Percentiles rank a stretch among this genome's conserved stretches.
These are phyloP conservation scores for Emergomyces pasteurianus DNA, from an alignment of 2,329 filamentous ascomycete species.

Conservation along the genomic window DNA sequence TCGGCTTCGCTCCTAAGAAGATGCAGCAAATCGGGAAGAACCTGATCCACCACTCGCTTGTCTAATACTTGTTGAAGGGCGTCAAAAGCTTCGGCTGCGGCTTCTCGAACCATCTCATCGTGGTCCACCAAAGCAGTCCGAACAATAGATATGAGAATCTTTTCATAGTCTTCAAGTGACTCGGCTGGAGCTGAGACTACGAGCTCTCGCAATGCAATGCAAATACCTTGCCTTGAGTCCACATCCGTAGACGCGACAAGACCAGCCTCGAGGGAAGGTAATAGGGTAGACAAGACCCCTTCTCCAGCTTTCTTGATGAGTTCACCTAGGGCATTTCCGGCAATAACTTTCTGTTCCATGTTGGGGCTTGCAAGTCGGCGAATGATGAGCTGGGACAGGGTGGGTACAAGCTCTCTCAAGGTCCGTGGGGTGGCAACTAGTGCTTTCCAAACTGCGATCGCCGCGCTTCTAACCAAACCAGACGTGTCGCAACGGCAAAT, in stretches of 20 bases:
- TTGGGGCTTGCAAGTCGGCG: slow-evolving; percentile 87
- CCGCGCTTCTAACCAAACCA: slow-evolving; percentile 75
- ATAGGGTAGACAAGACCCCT: slow-evolving; percentile 71
- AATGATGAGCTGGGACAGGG: slow-evolving; percentile 88
- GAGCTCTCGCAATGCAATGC: slow-evolving; percentile 86
- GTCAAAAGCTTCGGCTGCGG: slow-evolving; percentile 94
- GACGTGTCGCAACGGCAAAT: slow-evolving; percentile 97
- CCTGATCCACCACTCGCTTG: slow-evolving; percentile 89
- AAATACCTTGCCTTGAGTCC: slow-evolving; percentile 93
- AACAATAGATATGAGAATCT: slow-evolving; percentile 87
- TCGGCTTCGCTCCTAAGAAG: slow-evolving; percentile 76
- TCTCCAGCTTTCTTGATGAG: slow-evolving; percentile 95
- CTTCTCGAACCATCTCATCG: slow-evolving; percentile 81
- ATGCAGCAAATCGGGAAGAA: slow-evolving; percentile 81
- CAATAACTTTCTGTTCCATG: slow-evolving; percentile 98
- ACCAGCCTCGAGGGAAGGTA: slow-evolving; percentile 87
- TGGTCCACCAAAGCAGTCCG: slow-evolving; percentile 84
- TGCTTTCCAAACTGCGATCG: slow-evolving; percentile 92
- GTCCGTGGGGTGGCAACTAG: slow-evolving; percentile 84
- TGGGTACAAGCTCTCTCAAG: slow-evolving; percentile 89
- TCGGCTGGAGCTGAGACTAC: slow-evolving; percentile 82
- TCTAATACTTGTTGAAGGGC: slow-evolving; percentile 85
- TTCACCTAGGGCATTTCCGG: slow-evolving; percentile 90
- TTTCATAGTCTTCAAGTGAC: slow-evolving; percentile 85
- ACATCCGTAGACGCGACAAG: slow-evolving; percentile 78